These are phyloP conservation scores for Penicillium lagena DNA, from an alignment of 495 filamentous ascomycete species.

Conservation along the genomic window DNA sequence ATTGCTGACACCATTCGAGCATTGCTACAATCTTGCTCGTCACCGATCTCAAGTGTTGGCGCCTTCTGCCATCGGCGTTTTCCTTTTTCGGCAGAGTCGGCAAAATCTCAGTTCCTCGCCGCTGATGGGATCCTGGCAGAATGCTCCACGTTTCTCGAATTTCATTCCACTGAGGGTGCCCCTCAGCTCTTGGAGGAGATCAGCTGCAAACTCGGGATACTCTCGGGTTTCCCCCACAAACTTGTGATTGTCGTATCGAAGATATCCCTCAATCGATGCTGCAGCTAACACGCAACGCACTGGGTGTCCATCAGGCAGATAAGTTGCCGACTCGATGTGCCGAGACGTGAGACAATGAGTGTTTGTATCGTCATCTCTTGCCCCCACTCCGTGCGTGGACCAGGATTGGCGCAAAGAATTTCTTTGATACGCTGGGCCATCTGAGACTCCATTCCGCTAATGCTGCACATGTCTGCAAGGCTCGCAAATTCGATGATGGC, in stretches of 20 bases:
- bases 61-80: no score
- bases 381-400: slow-evolving; percentile 1
- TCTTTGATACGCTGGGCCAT: slow-evolving; percentile 16
- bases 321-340: slow-evolving; percentile 15
- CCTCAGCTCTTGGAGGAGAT: slow-evolving; percentile 9
- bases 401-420: slow-evolving; percentile 7
- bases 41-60: no score
- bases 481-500: slow-evolving; percentile 17
- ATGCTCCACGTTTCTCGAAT: no score
- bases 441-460: slow-evolving; percentile 12
- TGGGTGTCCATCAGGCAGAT: slow-evolving; percentile 12
- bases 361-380: neutral
- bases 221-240: slow-evolving; percentile 5
- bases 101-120: no score
- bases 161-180: no score
- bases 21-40: no score
- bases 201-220: slow-evolving; percentile 11
- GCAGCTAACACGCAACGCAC: slow-evolving; percentile 15
- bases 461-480: slow-evolving; percentile 18
- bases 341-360: slow-evolving; percentile 12
- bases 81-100: no score
- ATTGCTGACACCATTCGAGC: no score
- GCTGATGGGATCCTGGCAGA: no score
- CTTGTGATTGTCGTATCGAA: slow-evolving; percentile 6
- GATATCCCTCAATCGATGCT: slow-evolving; percentile 13